These are phyloP conservation scores for Graphilbum sp. DNA, from an alignment of 2,329 filamentous ascomycete genomes.

Conservation along the genomic window DNA sequence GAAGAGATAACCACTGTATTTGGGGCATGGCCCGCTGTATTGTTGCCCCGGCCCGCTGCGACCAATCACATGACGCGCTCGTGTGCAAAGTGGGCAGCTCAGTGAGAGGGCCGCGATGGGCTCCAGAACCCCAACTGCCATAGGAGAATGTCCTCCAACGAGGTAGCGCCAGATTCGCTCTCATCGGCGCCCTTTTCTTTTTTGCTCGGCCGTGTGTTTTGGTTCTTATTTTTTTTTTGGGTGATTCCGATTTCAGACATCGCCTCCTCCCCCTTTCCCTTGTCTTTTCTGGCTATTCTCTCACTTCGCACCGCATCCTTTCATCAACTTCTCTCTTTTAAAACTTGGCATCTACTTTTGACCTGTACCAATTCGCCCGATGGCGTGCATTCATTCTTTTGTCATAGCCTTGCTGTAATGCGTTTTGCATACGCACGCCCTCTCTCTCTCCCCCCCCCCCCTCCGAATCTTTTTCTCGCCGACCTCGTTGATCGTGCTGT, in stretches of 20 bases:
- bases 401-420: background rate
- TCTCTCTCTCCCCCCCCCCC: background rate
- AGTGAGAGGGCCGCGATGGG: too few relatives aligned
- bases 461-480: too few relatives aligned
- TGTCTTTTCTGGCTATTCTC: background rate
- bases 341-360: background rate
- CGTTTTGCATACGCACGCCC: background rate
- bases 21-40: too few relatives aligned
- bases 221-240: background rate
- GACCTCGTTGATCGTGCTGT: too few relatives aligned
- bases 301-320: background rate
- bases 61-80: too few relatives aligned
- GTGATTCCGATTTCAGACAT: background rate
- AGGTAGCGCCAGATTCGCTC: background rate
- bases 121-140: too few relatives aligned
- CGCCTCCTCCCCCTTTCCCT: background rate
- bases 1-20: too few relatives aligned
- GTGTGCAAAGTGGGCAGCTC: too few relatives aligned
- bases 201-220: background rate
- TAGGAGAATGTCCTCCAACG: too few relatives aligned
- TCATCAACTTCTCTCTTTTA: background rate
- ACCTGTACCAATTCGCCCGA: background rate
- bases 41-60: too few relatives aligned
- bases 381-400: background rate
- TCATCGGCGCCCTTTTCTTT: background rate